phyloP scores from a whole-genome alignment of 805 yeast genomes.

The Ogataea nakhonphanomensis region DNA sequence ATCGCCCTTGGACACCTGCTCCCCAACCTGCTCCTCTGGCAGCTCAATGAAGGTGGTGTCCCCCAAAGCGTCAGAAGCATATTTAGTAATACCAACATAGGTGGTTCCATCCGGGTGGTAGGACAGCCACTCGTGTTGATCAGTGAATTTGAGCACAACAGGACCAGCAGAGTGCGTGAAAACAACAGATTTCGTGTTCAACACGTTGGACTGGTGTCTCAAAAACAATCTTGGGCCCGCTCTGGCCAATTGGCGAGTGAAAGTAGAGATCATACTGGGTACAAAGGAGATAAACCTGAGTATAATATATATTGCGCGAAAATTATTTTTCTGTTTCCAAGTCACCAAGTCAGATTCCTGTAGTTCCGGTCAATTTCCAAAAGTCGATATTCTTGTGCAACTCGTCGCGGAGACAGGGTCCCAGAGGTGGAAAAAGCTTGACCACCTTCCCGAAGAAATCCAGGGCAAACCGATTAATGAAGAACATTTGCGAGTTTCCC shows the following conservation, averaged over 20 bases:
- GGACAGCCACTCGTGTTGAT: constrained; percentile 95
- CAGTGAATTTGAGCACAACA: constrained; percentile 60
- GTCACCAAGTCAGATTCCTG: constrained; percentile 12
- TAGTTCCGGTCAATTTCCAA: constrained; percentile 41
- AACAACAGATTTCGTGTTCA: constrained; percentile 32
- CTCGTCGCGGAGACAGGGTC: constrained; percentile 49
- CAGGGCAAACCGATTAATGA: constrained; percentile 77
- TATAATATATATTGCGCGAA: constrained; percentile 9
- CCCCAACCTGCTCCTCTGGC: constrained; percentile 45
- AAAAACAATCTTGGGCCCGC: constrained; percentile 8
- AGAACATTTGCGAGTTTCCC: constrained; percentile 74
- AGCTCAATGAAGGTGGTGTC: constrained; percentile 94
- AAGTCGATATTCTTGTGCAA: constrained; percentile 50
- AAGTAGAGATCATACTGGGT: constrained; percentile 5
- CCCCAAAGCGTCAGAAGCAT: constrained; percentile 95
- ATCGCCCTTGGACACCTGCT: constrained; percentile 60
- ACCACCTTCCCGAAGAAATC: constrained; percentile 68
- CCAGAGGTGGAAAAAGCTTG: constrained; percentile 55
- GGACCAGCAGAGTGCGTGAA: constrained; percentile 40
- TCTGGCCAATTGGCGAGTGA: constrained; percentile 9
- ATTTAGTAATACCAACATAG: constrained; percentile 86
- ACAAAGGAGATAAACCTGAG: background rate
- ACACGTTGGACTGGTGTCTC: constrained; percentile 21
- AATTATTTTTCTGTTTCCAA: background rate
- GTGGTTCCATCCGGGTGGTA: constrained; percentile 77